Evolutionary conservation across 352 stramenopile species (phyloP).

Genomic region (Phytophthora sp.): DNA sequence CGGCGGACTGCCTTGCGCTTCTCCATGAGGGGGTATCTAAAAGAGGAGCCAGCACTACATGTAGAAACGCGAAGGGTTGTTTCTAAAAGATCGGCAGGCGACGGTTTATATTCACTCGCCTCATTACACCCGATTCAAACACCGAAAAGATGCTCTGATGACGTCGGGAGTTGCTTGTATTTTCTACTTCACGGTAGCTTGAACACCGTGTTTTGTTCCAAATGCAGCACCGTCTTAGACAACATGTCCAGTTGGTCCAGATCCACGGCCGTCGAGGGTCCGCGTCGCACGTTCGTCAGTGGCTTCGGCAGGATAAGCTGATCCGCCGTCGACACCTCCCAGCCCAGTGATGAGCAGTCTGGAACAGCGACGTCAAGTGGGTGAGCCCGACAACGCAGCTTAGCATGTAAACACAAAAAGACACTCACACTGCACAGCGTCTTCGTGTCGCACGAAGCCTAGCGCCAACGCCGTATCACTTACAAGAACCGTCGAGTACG

Average conservation of each 20-base stretch:
- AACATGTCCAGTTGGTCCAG: conserved; percentile 71
- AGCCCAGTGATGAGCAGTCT: conserved; percentile 63
- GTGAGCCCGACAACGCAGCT: not conserved
- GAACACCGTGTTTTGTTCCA: conserved; percentile 74
- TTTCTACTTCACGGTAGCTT: conserved; percentile 53
- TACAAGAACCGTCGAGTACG: conserved; percentile 69
- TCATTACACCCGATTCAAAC: not conserved
- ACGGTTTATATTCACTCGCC: conserved; percentile 34
- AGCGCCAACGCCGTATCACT: conserved; percentile 50
- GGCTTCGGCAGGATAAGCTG: conserved; percentile 59
- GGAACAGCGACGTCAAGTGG: conserved; percentile 1
- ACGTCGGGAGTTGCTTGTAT: too few species aligned
- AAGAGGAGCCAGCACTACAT: not conserved
- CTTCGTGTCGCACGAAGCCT: conserved; percentile 54
- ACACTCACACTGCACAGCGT: conserved; percentile 54
- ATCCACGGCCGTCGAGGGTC: conserved; percentile 30
- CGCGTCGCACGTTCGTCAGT: conserved; percentile 28
- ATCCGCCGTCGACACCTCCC: conserved; percentile 45
- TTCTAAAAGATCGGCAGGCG: conserved; percentile 30
- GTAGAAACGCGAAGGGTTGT: conserved; percentile 29
- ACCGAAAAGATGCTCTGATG: too few species aligned
- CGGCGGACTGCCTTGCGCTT: conserved; percentile 25
- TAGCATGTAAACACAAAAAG: not conserved
- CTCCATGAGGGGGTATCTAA: conserved; percentile 30
- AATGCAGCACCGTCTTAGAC: conserved; percentile 70